These are phyloP conservation scores for Yamadazyma triangularis DNA, from an alignment of 1,139 yeast species.

Conservation along the genomic window DNA sequence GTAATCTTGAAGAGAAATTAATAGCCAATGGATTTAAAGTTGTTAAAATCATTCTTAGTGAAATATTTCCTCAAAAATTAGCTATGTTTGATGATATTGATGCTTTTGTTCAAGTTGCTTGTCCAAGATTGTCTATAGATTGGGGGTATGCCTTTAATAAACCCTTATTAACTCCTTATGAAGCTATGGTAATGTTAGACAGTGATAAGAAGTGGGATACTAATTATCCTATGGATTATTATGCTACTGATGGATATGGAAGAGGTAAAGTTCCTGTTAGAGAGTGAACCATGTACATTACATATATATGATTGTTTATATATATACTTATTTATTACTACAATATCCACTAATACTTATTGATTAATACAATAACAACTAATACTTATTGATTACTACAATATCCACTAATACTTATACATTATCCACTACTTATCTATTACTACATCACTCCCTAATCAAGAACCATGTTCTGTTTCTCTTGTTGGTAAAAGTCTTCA, in stretches of 20 bases:
- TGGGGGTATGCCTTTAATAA: conserved; percentile 98
- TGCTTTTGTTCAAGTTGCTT: conserved; percentile 95
- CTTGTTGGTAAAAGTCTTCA: conserved; percentile 18
- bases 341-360: no score
- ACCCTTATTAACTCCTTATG: conserved; percentile 93
- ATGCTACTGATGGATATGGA: conserved; percentile 87
- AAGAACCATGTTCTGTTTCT: no score
- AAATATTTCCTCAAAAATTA: conserved; percentile 87
- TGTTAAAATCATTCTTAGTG: conserved; percentile 81
- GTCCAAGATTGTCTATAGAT: conserved; percentile 93
- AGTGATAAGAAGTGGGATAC: conserved; percentile 66
- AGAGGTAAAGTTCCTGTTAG: conserved; percentile 68
- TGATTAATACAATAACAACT: no score
- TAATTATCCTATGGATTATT: conserved; percentile 93
- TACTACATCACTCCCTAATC: no score
- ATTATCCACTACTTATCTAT: no score
- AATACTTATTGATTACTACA: no score
- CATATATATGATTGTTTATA: neutral
- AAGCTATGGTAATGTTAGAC: conserved; percentile 85
- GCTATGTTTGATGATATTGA: conserved; percentile 95
- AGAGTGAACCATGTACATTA: conserved; percentile 1
- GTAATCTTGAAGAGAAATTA: conserved; percentile 55
- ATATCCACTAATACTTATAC: no score
- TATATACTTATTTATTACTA: neutral
- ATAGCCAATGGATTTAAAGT: conserved; percentile 56